These are phyloP conservation scores for Nakazawaea anatomiae DNA, from an alignment of 805 yeast genomes.

Conservation along the genomic window DNA sequence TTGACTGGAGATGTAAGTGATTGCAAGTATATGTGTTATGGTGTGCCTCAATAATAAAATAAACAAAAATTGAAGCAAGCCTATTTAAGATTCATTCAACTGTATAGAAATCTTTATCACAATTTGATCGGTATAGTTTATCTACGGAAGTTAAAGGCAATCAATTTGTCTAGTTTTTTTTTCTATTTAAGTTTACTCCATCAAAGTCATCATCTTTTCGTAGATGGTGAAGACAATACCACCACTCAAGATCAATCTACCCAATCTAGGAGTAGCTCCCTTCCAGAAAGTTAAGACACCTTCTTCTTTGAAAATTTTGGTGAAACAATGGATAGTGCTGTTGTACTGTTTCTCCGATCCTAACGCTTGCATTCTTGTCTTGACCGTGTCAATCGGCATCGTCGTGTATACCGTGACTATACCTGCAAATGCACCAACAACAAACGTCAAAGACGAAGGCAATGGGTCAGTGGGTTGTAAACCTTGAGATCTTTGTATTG, in stretches of 20 bases:
- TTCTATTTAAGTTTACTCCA: constrained; percentile 25
- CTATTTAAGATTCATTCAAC: no score
- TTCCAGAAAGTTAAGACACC: constrained; percentile 93
- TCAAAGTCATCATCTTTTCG: constrained; percentile 74
- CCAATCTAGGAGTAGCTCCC: constrained; percentile 96
- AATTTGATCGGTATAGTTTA: no score
- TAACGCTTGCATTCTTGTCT: constrained; percentile 94
- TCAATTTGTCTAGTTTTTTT: not conserved
- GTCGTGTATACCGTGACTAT: constrained; percentile 85
- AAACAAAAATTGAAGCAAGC: no score
- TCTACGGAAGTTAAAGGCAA: no score
- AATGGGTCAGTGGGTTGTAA: constrained; percentile 69
- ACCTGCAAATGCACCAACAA: constrained; percentile 88
- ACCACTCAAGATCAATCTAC: constrained; percentile 87
- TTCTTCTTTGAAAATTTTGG: constrained; percentile 73
- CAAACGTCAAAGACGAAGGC: constrained; percentile 73
- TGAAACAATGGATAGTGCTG: constrained; percentile 79
- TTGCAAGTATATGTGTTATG: no score
- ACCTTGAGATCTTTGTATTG: constrained; percentile 64
- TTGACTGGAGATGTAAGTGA: no score
- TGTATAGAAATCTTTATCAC: not conserved
- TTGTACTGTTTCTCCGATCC: constrained; percentile 67
- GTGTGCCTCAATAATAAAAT: no score
- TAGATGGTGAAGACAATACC: constrained; percentile 96
- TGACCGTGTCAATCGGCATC: constrained; percentile 94